phyloP scores from a whole-genome alignment of 495 filamentous ascomycete species.

The Neohortaea acidophila region DNA sequence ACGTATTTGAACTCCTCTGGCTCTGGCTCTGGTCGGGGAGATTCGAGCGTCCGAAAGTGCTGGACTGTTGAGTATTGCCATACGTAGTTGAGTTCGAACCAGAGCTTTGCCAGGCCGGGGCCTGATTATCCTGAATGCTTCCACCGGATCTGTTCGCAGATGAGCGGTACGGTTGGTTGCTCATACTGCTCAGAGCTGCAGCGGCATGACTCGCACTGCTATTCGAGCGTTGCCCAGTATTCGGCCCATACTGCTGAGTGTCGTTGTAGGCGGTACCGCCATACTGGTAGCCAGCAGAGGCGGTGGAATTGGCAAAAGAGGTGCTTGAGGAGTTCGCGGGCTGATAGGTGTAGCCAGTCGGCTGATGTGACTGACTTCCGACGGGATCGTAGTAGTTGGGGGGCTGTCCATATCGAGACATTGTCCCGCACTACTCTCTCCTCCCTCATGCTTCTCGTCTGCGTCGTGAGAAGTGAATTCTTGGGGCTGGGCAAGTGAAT shows the following conservation, averaged over 20 bases:
- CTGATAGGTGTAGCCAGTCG: constrained; percentile 10
- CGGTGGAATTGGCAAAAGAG: background rate
- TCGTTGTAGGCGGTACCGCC: constrained; percentile 3
- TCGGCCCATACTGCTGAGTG: constrained; percentile 8
- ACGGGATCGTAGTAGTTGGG: constrained; percentile 14
- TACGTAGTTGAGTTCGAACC: constrained; percentile 1
- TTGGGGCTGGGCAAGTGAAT: too few species aligned
- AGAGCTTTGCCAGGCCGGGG: background rate
- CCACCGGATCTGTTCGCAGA: background rate
- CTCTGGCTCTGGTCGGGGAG: constrained; percentile 5
- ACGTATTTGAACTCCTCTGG: background rate
- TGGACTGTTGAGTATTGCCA: constrained; percentile 1
- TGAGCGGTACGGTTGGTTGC: constrained; percentile 1
- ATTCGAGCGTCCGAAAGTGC: constrained; percentile 5
- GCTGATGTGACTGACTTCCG: constrained; percentile 12
- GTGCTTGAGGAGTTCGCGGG: background rate
- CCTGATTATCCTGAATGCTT: constrained; percentile 2
- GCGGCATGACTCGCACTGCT: background rate
- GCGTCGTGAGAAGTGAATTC: too few species aligned
- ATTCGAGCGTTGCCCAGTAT: background rate
- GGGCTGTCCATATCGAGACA: constrained; percentile 11
- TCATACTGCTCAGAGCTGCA: constrained; percentile 9
- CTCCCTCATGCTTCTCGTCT: too few species aligned
- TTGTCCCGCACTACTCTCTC: too few species aligned
- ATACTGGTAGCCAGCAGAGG: constrained; percentile 3